Base-by-base conservation (phyloP, 768 basidiomycete species). In the Hydnomerulius pinastri region DNA sequence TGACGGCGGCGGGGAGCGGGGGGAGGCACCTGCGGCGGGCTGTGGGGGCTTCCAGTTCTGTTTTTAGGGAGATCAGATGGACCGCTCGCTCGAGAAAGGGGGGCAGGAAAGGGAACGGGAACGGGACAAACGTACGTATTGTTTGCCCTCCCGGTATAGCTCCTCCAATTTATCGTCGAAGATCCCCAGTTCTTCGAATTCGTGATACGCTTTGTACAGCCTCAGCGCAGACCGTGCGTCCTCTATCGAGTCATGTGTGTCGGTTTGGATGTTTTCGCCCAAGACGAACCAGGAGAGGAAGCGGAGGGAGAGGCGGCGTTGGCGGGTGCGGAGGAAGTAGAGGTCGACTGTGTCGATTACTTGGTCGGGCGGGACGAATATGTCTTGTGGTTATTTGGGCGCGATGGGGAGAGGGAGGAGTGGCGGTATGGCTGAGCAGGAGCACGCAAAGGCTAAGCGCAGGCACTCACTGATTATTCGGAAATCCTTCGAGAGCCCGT, bases 241-340 rank as follows among this genome's bases (percentile, higher is more conserved):
- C 67, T 99, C 97, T 57, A 99, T 96, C n/a, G 95, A 98, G 68
- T 98, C 97, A 66, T 99, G 96, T 11, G 85, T 91, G 18, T 93
- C 92, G 3, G 82, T 89, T 68, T 98, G 96, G 50, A 99, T 98
- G 59, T 90, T 85, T 64, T 93, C 85, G 39, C 87, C 80, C 9
- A 98, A 76, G n/a, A 98, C 79, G 66, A 87, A 93, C 92, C 94
- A 99, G 0, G 94, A 84, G 21, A 98, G 77, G 72, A 98, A 99
- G 7, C 92, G 84, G 18, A 99, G 76, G 0, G 94, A 96, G 30
- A 98, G 76, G 50, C 94, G 86, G 15, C 96, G 85, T 58, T 94
- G 90, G 20, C 93, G 83, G 21, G 77, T 70, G 58, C 80, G 82
- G 23, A 93, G 64, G 64, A 90, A 97, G 69, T 94, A 99, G n/a